Conservation (phyloP, 352 stramenopile genomes). For the Phytopythium helicoides region DNA sequence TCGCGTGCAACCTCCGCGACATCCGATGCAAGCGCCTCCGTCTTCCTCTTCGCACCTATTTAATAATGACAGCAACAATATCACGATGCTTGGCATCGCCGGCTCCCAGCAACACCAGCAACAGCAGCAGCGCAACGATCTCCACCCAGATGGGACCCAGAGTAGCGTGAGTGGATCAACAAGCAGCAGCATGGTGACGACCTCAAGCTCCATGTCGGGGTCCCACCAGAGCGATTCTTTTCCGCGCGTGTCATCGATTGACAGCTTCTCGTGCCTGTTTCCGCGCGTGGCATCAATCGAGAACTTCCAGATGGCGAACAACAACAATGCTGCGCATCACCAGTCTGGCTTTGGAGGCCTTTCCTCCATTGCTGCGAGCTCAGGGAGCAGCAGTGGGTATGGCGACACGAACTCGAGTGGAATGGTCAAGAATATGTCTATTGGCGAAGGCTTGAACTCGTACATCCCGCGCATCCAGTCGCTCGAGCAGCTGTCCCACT, state of each 20-base stretch:
- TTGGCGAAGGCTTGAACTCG: slow-evolving; percentile 57
- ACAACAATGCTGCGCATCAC: slow-evolving; percentile 2
- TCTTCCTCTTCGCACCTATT: slow-evolving; percentile 29
- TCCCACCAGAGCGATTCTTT: slow-evolving; percentile 28
- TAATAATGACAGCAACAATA: slow-evolving; percentile 32
- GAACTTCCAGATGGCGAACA: slow-evolving; percentile 53
- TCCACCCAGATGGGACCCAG: slow-evolving; percentile 1
- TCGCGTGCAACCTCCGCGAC: slow-evolving; percentile 28
- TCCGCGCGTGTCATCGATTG: slow-evolving; percentile 78
- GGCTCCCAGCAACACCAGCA: too few relatives aligned
- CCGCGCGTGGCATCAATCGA: slow-evolving; percentile 81
- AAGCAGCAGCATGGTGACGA: slow-evolving; percentile 5
- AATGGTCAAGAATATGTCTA: slow-evolving; percentile 60
- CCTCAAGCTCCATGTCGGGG: neutral
- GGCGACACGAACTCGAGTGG: slow-evolving; percentile 20
- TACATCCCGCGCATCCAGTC: slow-evolving; percentile 82
- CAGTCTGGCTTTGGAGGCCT: slow-evolving; percentile 8
- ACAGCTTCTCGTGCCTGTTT: slow-evolving; percentile 84
- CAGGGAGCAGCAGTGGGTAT: slow-evolving; percentile 22
- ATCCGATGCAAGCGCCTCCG: slow-evolving; percentile 16
- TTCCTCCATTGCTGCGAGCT: slow-evolving; percentile 5
- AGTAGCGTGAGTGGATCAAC: neutral
- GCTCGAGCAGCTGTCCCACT: slow-evolving; percentile 66
- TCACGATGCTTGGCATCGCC: slow-evolving; percentile 37
- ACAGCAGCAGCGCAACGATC: slow-evolving; percentile 18